Base-by-base conservation (phyloP, 495 filamentous ascomycete genomes). In the Neurospora sublineolata region DNA sequence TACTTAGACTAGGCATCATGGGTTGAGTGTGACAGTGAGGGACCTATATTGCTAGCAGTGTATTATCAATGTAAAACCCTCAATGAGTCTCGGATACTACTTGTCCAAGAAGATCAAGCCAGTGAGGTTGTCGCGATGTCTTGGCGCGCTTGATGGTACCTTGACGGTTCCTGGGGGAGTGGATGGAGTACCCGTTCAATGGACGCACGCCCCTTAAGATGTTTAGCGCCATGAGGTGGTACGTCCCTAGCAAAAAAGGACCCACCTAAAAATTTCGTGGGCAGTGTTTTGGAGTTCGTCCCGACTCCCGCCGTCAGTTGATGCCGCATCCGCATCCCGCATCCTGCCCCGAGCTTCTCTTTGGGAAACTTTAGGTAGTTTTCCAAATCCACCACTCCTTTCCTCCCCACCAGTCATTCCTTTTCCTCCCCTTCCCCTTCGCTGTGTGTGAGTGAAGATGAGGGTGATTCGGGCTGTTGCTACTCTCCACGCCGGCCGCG, bases 391-490 rank as follows among this genome's bases (percentile, higher is more conserved):
- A 58, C 46, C 46, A 60, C 52, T 60, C 52, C 23, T 71, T 71
- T 75, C 46, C 60, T 68, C 30, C 30, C 42, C 77, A 40, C 72
- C 75, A 67, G 70, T 72, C 72, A 30, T 73, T 80, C 75, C 69
- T 75, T 78, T 73, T 64, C 40, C 7, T 75, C 33, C 67, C 67
- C 75, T 75, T 58, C 71, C 69, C 68, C 37, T 72, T 69, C 76
- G 37, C 69, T 52, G 37, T 16, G 37, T 37, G 42, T 69, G 68
- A 23, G 70, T 52, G 39, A 82, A 72, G 40, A 85, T 85, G 83
- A 81, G 81, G 81, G 81, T 80, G 37, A 80, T 82, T 75, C 75
- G 83, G 77, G 79, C 79, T 38, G 80, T 76, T 73, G 78, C 80
- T 77, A 79, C 81, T 74, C 76, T 84, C 72, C 80, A 79, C 69